phyloP scores from a whole-genome alignment of 345 rosid species.

The Linum usitatissimum region DNA sequence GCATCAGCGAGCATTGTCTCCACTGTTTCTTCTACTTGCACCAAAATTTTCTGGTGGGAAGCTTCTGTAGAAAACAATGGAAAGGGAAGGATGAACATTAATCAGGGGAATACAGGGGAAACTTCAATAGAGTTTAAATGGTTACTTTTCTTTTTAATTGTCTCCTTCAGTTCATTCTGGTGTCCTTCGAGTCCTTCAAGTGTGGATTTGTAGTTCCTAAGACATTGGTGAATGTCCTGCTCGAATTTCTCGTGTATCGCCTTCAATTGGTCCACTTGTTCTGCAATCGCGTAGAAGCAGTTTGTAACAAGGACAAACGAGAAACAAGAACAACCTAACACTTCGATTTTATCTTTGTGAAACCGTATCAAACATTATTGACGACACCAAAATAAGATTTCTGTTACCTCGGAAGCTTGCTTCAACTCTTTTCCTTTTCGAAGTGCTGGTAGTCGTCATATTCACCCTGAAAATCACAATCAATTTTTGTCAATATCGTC shows the following conservation, averaged over 20 bases:
- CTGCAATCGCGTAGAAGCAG: conserved; percentile 22
- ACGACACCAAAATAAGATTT: neutral
- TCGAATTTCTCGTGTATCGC: conserved; percentile 55
- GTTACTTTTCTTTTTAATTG: conserved; percentile 70
- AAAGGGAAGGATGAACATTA: neutral
- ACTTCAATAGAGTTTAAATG: neutral
- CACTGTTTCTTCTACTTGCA: conserved; percentile 54
- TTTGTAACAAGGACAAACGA: neutral
- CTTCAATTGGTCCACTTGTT: conserved; percentile 59
- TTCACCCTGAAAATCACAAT: conserved; percentile 40
- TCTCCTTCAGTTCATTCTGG: conserved; percentile 54
- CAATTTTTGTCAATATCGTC: neutral
- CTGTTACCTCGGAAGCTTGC: conserved; percentile 61
- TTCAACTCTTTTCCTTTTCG: conserved; percentile 68
- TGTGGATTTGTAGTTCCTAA: conserved; percentile 42
- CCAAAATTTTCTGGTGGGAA: conserved; percentile 54
- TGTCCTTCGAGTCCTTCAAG: conserved; percentile 53
- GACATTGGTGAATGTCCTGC: conserved; percentile 49
- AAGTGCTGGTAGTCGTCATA: conserved; percentile 43
- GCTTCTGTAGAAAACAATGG: conserved; percentile 34
- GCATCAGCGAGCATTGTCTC: conserved; percentile 51
- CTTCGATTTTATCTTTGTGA: neutral
- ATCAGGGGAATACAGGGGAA: neutral
- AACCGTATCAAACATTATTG: neutral
- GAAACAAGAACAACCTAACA: neutral